Base-by-base conservation (phyloP, 371 early-diverging fungal genomes). In the Mortierella sp. region DNA sequence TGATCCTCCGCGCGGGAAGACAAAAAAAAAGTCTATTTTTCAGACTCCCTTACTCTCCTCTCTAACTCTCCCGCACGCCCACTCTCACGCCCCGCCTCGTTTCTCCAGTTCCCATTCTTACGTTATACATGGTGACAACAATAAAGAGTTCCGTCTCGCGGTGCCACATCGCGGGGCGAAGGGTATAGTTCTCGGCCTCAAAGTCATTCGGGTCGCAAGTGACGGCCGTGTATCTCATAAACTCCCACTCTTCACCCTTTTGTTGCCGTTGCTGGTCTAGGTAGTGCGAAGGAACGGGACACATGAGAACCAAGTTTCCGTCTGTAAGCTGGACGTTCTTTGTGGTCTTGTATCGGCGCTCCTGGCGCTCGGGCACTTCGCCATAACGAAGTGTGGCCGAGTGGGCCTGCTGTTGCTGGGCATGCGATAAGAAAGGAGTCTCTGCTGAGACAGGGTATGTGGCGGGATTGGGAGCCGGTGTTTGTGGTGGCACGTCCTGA, bases 221-320 rank as follows among this genome's bases (percentile, higher is more conserved):
- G 37, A 86, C 91, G 7, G 93, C 92, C 0, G 92, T 90, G 81
- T 93, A 93, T 30, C 91, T 82, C 88, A 91, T 86, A 62, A 86
- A 86, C 28, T 86, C 87, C 67, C 90, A 91, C 67, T 93, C 94
- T 56, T 81, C 81, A 16, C 81, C 85, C 15, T 85, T 74, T 44
- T 82, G 84, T 12, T 68, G 62, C 37, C 70, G 60, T 47, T 81
- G 82, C n/a, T 72, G 74, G n/a, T 73, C 50, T 14, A 87, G 53
- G 4, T 88, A 77, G 21, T 79, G 80, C 11, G 79, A 70, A 0
- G 89, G 87, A 0, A 88, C 84, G 1, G 85, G 87, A 53, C 86
- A 88, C 37, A 87, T 83, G 18, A 88, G 55, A 23, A 88, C 82
- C 37, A 89, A 67, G 65, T 89, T 87, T 29, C 89, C 89, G 16